Base-by-base conservation (phyloP, 2,329 filamentous ascomycete genomes). In the Blumeria hordei region DNA sequence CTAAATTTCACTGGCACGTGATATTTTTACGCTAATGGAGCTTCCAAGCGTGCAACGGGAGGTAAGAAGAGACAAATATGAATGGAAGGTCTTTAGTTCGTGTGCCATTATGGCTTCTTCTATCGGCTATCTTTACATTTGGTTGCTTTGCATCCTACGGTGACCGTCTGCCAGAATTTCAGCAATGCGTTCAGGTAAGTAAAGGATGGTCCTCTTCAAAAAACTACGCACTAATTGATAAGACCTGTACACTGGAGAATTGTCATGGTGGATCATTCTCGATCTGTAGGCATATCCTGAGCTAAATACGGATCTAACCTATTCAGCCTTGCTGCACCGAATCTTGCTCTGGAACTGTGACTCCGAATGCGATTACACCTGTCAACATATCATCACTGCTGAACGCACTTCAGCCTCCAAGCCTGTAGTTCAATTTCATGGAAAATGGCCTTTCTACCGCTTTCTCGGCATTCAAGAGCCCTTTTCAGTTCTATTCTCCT, bases 361-460 rank as follows among this genome's bases (percentile, higher is more conserved):
- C 58, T 75, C 84, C 65, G 90, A 98, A 76, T 98, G 92, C 78
- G 88, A 98, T 73, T 94, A 98, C 72, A 83, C 85, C 58, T 98
- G 92, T 73, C 92, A 98, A 68, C 90, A 94, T 73, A 83, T 94
- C 67, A 75, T 93, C 57, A 96, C 92, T 56, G 69, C 77, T 62
- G 70, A 71, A 57, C 86, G 90, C 59, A 69, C 88, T 60, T 71
- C 76, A 32, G 72, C 76, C 59, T 75, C 78, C 57, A 76, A 78
- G 34, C 76, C 80, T 10, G 69, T 95, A 53, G 81, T 90, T 56
- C 92, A 98, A 70, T 98, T 88, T 73, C 88, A 98, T 71, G 92
- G 92, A 35, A 98, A 98, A 76, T 98, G 92, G 92, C 92, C 92
- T 41, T 98, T 98, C 70, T 74, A 81, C 67, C 85, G 92, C 60